Base-by-base conservation (phyloP, 495 filamentous ascomycete species). In the Poronia punctata region DNA sequence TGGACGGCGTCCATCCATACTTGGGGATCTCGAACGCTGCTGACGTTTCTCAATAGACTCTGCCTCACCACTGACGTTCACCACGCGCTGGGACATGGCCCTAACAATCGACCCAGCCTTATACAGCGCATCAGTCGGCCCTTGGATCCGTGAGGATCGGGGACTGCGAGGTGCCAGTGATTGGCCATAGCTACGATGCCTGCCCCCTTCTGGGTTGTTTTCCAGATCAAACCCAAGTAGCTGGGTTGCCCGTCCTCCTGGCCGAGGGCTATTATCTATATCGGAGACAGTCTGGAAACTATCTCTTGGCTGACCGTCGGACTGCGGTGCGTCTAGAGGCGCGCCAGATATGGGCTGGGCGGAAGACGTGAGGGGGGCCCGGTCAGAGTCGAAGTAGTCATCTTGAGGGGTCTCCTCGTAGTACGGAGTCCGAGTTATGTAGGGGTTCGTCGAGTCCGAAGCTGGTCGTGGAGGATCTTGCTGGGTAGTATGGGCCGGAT, bases 1-100 rank as follows among this genome's bases (percentile, higher is more conserved):
- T 6, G 50, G 38, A 6, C 51, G 53, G 16, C 64, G 59, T 1
- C 57, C 61, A 33, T 69, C 65, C 2, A 41, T 56, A 39, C 65
- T 68, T 10, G 67, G 68, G 8, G 69, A 73, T 35, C 66, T 65
- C 15, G 69, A 71, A 12, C 83, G 79, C 43, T 87, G 78, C 44
- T 83, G 72, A 37, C 76, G 75, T 46, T 87, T 81, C 47, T 90
- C 86, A 14, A 92, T 72, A 24, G 86, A 66, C 47, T 96, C 88
- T 2, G 61, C 66, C 33, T 80, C 78, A 54, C 92, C 94, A 66
- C 90, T 94, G 43, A 99, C 70, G 57, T 95, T 96, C 53, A 97
- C 92, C 41, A 99, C 88, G 61, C 92, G 88, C 64, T 95, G 88
- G 14, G 93, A 96, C 79, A 97, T 93, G 49, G 88, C 88, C 50